Base-by-base conservation (phyloP, 164 flowering plant species). In the Aristolochia contorta region DNA sequence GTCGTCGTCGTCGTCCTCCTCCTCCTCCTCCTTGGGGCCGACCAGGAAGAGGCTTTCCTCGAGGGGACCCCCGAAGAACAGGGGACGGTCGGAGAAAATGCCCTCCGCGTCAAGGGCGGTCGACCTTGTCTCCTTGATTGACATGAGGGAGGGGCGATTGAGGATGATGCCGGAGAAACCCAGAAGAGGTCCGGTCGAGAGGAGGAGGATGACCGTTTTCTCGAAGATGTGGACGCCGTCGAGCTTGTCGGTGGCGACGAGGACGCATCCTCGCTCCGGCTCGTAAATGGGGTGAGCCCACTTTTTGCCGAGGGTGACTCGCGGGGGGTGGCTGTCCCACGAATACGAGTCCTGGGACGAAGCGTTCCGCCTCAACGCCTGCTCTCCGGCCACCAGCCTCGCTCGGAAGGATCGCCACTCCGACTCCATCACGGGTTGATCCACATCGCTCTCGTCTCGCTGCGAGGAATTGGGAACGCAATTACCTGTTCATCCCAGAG, bases 221-320 rank as follows among this genome's bases (percentile, higher is more conserved):
- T 86, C 89, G 58, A 93, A 93, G 5, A 90, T 86, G 81, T 93
- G 92, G 65, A 84, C 96, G 23, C 99, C 99, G 45, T 93, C 91
- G 0, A 93, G 96, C 82, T 84, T 88, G 47, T 90, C 84, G 0
- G 95, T 86, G 10, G 99, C 97, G 0, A 93, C 77, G 7, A 93
- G 84, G 6, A 93, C 54, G 79, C 97, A 88, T 6, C 97, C 99
- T 58, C 69, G 77, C 58, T 93, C 99, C 0, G 93, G 99, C 68
- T 83, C 87, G 53, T 80, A 84, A 49, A 93, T 74, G 8, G 58
- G 55, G 67, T 93, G 99, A 18, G 79, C 93, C 97, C 97, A 90
- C 59, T 77, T 82, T 47, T 80, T 74, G 0, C 81, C 80, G 4
- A 81, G 62, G 1, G 56, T 23, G 52, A 70, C 56, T 12, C 47